phyloP scores from a whole-genome alignment of 2,329 filamentous ascomycete species.

The Malbranchea zuffiana region DNA sequence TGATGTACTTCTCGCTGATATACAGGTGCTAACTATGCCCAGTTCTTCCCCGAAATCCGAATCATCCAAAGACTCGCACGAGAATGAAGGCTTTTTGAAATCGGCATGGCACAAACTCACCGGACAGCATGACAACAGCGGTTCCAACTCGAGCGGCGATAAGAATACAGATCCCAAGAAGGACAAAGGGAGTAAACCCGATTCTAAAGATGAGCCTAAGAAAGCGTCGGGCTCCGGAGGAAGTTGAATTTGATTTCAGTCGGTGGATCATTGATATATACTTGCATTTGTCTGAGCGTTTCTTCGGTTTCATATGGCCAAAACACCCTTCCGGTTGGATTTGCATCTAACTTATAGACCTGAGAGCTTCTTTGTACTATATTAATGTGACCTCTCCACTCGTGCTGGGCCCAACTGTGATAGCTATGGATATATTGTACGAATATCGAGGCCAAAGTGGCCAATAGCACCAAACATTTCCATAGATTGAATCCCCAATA shows the following conservation, averaged over 20 bases:
- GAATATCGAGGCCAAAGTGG: no score
- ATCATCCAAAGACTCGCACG: constrained; percentile 43
- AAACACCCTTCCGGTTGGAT: constrained; percentile 3
- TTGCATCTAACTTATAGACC: constrained; percentile 8
- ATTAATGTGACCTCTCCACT: constrained; percentile 11
- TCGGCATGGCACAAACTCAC: constrained; percentile 86
- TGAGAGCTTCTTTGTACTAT: constrained; percentile 3
- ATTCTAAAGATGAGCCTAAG: constrained; percentile 26
- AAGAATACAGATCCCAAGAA: constrained; percentile 16
- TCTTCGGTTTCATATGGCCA: constrained; percentile 6
- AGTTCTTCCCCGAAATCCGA: constrained; percentile 7
- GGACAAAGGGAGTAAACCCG: constrained; percentile 22
- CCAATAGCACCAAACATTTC: no score
- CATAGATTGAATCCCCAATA: no score
- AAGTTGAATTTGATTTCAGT: constrained; percentile 11
- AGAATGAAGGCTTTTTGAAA: constrained; percentile 83
- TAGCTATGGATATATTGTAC: no score
- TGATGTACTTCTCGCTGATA: constrained; percentile 9
- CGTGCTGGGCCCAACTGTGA: no score
- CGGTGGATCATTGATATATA: no score
- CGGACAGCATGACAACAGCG: constrained; percentile 45
- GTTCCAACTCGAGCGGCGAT: constrained; percentile 16
- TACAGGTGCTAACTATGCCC: constrained; percentile 9
- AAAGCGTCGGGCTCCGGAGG: constrained; percentile 31
- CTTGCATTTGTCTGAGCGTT: constrained; percentile 8